phyloP scores from a whole-genome alignment of 2,329 filamentous ascomycete genomes.

The Aspergillus intermedius region DNA sequence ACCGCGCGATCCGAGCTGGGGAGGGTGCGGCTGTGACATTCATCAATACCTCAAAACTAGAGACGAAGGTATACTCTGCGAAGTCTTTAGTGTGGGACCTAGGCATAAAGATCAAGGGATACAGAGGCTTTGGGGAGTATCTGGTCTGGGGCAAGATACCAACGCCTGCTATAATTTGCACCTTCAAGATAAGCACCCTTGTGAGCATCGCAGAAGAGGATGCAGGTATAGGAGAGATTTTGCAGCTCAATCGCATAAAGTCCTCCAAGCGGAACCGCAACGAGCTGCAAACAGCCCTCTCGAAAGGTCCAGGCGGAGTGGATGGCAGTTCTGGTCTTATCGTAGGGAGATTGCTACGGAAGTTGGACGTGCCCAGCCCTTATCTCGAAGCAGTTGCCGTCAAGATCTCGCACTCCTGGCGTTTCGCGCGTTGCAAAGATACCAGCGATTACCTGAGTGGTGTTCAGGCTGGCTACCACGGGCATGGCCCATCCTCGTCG shows the following conservation, averaged over 20 bases:
- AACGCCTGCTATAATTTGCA: conserved; percentile 20
- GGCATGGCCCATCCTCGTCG: too few relatives aligned
- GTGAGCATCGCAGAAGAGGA: conserved; percentile 10
- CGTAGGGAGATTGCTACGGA: conserved; percentile 17
- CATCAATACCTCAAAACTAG: conserved; percentile 23
- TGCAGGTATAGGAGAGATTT: conserved; percentile 15
- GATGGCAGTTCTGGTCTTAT: conserved; percentile 12
- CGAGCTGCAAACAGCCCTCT: conserved; percentile 11
- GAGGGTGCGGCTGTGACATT: conserved; percentile 23
- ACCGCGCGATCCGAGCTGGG: conserved; percentile 21
- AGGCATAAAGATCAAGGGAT: conserved; percentile 13
- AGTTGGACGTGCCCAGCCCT: conserved; percentile 15
- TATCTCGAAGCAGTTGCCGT: conserved; percentile 16
- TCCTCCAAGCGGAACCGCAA: background rate
- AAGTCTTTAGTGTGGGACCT: conserved; percentile 15
- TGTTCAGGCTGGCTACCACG: too few relatives aligned
- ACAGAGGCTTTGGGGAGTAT: conserved; percentile 26
- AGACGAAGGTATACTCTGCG: conserved; percentile 21
- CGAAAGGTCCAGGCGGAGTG: conserved; percentile 3
- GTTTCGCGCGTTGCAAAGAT: conserved; percentile 5
- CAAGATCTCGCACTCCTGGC: conserved; percentile 17
- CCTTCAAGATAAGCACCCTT: conserved; percentile 19
- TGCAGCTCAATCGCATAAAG: conserved; percentile 21
- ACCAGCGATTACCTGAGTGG: background rate
- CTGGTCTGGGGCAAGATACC: conserved; percentile 29